Evolutionary conservation across 208 protist species (phyloP).

Genomic region (Crithidia fasciculata): DNA sequence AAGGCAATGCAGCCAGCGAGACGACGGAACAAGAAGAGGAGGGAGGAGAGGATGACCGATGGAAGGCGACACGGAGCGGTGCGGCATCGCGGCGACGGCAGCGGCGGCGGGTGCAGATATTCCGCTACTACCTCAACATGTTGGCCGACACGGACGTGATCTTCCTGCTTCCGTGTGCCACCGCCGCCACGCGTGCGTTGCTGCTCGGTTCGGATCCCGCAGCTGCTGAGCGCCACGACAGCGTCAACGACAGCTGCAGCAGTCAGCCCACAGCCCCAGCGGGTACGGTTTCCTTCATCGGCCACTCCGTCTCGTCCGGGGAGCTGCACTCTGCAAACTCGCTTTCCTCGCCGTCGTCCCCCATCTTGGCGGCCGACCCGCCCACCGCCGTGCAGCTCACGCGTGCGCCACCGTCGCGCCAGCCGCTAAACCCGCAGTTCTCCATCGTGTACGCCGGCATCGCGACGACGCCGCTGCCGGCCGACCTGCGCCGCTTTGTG

Average conservation of each 20-base stretch:
- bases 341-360: slow-evolving; percentile 20
- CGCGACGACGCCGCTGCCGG: slow-evolving; percentile 30
- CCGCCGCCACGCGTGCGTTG: slow-evolving; percentile 18
- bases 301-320: neutral
- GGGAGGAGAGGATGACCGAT: neutral
- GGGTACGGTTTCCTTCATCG: neutral
- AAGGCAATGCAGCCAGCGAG: neutral
- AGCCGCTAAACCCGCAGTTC: slow-evolving; percentile 44
- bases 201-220: slow-evolving; percentile 23
- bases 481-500: slow-evolving; percentile 56
- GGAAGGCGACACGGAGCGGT: neutral
- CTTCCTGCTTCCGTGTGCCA: slow-evolving; percentile 56
- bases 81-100: slow-evolving; percentile 7
- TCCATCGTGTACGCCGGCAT: slow-evolving; percentile 30
- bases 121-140: slow-evolving; percentile 69
- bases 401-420: slow-evolving; percentile 11
- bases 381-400: slow-evolving; percentile 25
- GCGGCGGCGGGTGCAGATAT: slow-evolving; percentile 33
- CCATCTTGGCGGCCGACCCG: slow-evolving; percentile 12
- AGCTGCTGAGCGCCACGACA: too few species aligned
- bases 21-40: neutral
- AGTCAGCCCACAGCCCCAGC: neutral
- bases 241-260: neutral
- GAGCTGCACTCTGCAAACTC: neutral
- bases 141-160: slow-evolving; percentile 69